Evolutionary conservation across 1,284 basidiomycete species (phyloP), one percentile per base, ranked within the genome.

Genomic region (Sanguinoderma infundibulare): DNA sequence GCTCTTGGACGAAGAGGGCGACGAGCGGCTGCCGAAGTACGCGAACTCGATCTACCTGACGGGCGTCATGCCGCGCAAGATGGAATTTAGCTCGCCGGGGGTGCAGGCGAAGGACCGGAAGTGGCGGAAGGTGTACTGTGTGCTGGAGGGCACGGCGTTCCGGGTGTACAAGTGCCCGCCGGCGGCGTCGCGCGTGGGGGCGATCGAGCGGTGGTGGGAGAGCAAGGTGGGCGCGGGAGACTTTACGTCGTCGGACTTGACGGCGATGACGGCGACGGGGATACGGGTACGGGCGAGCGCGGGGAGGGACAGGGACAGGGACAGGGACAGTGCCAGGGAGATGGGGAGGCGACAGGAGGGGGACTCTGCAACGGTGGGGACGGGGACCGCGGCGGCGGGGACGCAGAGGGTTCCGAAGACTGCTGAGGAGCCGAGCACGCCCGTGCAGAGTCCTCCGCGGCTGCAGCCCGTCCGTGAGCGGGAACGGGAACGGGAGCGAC

Each of bases 141-240:
- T 98, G 65, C 78, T 99, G 42, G 95, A 98, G 72, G 98, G 97
- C 40, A 99, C 97, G 5, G 83, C 84, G 65, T 88, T 99, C 72
- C 85, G 86, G 63, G 83, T 98, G 59, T 99, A 96, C 81, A 87
- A 88, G 69, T 87, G 86, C 65, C 81, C 82, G 22, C 75, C 79
- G 3, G 78, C 80, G 30, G 74, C 76, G 46, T 76, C 78, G 44
- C 81, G 86, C 26, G 83, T 81, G 14, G 79, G 81, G 22, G 78
- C 77, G 47, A 71, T 91, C 42, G 86, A 84, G 62, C 83, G 84
- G 60, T 91, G 89, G 89, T 92, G 90, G 90, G 90, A 92, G 76
- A 83, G 79, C 63, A 83, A 80, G 52, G 84, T 91, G 4, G 91
- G 91, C 1, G 90, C 83, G 15, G 86, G 87, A 32, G 87, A 91